Evolutionary conservation across 345 rosid species (phyloP).

Genomic region (Nasturtium officinale): DNA sequence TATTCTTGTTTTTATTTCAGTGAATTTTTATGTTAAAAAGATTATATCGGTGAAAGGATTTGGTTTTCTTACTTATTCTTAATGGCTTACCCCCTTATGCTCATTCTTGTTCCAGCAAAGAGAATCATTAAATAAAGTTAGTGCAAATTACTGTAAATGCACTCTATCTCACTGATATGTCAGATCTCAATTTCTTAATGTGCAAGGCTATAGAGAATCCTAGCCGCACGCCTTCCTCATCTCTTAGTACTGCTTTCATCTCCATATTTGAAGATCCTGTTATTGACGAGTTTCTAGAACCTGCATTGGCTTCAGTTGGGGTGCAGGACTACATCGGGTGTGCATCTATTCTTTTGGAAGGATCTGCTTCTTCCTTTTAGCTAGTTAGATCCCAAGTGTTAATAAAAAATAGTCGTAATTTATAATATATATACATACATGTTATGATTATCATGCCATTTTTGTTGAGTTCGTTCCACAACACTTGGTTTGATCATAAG

Average conservation of each 20-base stretch:
- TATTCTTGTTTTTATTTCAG: constrained; percentile 23
- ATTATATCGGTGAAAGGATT: constrained; percentile 30
- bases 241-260: constrained; percentile 64
- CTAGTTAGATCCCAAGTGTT: too few species aligned
- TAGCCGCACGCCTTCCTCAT: constrained; percentile 62
- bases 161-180: constrained; percentile 79
- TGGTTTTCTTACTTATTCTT: background rate
- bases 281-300: constrained; percentile 37
- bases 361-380: too few species aligned
- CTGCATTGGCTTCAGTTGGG: constrained; percentile 42
- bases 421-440: too few species aligned
- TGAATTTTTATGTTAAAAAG: constrained; percentile 31
- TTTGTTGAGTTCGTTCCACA: too few species aligned
- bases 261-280: constrained; percentile 75
- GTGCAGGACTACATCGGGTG: constrained; percentile 67
- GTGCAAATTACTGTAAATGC: too few species aligned
- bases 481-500: too few species aligned
- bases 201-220: constrained; percentile 86
- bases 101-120: background rate
- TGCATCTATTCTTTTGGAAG: too few species aligned
- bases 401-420: too few species aligned
- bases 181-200: constrained; percentile 76
- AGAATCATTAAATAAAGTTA: too few species aligned
- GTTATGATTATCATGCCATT: too few species aligned
- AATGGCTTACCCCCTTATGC: background rate